A percentile compares a stretch with the other conserved stretches of the same genome.
These are phyloP conservation scores for Globisporangium spinosum DNA, from an alignment of 352 stramenopile species.

Conservation along the genomic window DNA sequence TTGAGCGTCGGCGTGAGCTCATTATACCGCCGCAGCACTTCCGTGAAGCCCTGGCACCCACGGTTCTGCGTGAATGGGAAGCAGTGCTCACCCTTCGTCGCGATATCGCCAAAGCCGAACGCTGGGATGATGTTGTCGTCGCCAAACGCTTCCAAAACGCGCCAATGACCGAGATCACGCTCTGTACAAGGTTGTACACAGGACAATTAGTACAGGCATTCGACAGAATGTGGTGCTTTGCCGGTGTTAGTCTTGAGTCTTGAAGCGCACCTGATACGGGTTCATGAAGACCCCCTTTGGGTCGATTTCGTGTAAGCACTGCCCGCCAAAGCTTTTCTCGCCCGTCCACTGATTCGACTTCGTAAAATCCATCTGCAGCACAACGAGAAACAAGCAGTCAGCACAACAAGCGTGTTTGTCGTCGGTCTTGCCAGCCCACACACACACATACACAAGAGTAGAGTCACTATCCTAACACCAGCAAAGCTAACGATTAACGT, in stretches of 20 bases:
- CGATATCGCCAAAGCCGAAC: conserved; percentile 62
- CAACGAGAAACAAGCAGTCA: neutral
- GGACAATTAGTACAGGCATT: neutral
- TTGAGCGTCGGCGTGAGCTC: conserved; percentile 49
- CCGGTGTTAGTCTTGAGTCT: neutral
- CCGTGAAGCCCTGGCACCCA: conserved; percentile 49
- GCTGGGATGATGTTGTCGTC: conserved; percentile 79
- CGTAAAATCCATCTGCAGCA: conserved; percentile 59
- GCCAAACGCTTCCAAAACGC: conserved; percentile 68
- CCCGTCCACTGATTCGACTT: conserved; percentile 71
- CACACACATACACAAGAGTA: neutral
- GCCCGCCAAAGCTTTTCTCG: conserved; percentile 52
- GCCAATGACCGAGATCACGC: conserved; percentile 75
- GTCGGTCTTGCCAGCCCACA: neutral
- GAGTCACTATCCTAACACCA: no score
- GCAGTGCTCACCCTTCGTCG: conserved; percentile 39
- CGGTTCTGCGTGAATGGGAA: conserved; percentile 39
- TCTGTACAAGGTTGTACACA: conserved; percentile 22
- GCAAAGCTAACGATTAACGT: conserved; percentile 9
- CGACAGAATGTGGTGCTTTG: neutral
- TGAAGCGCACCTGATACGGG: conserved; percentile 53
- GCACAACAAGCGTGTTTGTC: no score
- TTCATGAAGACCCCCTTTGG: conserved; percentile 39
- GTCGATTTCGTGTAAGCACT: conserved; percentile 57
- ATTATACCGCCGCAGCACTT: conserved; percentile 62